phyloP scores from a whole-genome alignment of 2,329 filamentous ascomycete species.

The Scedosporium apiospermum region DNA sequence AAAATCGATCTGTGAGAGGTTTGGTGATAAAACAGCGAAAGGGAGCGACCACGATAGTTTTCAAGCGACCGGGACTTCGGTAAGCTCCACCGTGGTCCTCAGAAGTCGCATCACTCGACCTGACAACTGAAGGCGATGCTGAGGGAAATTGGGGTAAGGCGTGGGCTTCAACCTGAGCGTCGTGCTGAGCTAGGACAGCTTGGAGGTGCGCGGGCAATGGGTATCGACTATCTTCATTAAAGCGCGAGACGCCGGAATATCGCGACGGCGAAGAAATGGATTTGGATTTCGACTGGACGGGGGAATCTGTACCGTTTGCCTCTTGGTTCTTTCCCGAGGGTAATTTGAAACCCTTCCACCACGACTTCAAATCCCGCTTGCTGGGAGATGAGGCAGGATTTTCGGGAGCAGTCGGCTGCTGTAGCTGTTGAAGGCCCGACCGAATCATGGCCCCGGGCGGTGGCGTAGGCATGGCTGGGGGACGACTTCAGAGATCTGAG shows the following conservation, averaged over 20 bases:
- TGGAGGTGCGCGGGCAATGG: conserved; percentile 7
- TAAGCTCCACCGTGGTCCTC: background rate
- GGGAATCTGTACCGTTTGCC: conserved; percentile 40
- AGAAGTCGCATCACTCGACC: conserved; percentile 12
- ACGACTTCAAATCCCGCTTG: conserved; percentile 82
- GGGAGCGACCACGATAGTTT: conserved; percentile 1
- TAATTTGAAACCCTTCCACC: conserved; percentile 95
- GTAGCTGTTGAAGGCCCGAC: background rate
- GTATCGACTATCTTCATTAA: conserved; percentile 10
- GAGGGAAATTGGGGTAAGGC: background rate
- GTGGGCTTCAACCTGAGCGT: conserved; percentile 6
- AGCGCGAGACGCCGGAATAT: conserved; percentile 1
- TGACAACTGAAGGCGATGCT: background rate
- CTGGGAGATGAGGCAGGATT: conserved; percentile 61
- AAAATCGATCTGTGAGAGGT: background rate
- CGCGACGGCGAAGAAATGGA: background rate
- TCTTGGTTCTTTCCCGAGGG: conserved; percentile 44
- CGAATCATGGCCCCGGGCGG: background rate
- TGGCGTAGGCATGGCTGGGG: background rate
- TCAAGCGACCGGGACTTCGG: background rate
- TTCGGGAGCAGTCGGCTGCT: conserved; percentile 17
- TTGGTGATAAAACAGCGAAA: background rate
- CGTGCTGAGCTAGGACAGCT: conserved; percentile 8
- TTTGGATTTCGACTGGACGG: background rate
- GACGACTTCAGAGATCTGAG: background rate